A percentile compares a stretch with the other conserved stretches of the same genome.
Evolutionary conservation across 805 yeast genomes (phyloP).

Genomic region (Priceomyces fermenticarens): DNA sequence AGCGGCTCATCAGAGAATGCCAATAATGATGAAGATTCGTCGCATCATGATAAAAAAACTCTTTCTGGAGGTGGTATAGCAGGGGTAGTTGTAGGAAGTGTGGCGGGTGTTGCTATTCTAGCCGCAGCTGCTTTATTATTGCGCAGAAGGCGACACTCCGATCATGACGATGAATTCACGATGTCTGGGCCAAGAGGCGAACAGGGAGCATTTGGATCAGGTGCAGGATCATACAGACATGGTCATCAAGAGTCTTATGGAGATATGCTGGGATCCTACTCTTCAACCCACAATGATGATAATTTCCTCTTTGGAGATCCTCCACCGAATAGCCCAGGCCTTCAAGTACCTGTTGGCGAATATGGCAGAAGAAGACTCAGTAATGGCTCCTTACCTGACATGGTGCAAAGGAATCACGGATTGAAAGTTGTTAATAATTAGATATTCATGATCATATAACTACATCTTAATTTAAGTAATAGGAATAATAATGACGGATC

Average conservation of each 20-base stretch:
- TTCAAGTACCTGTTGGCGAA: slow-evolving; percentile 19
- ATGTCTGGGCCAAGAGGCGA: slow-evolving; percentile 25
- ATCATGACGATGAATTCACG: slow-evolving; percentile 37
- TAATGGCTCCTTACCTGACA: slow-evolving; percentile 55
- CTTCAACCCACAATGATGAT: slow-evolving; percentile 18
- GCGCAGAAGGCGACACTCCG: slow-evolving; percentile 39
- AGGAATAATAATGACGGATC: too few relatives aligned
- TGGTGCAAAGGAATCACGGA: slow-evolving; percentile 40
- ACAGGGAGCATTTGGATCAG: slow-evolving; percentile 8
- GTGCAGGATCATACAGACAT: slow-evolving; percentile 20
- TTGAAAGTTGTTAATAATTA: slow-evolving; percentile 48
- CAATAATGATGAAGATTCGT: slow-evolving; percentile 12
- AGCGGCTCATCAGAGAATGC: neutral
- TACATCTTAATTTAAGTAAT: too few relatives aligned
- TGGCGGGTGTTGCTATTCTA: slow-evolving; percentile 35
- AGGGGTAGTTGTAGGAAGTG: slow-evolving; percentile 41
- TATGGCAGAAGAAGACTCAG: slow-evolving; percentile 50
- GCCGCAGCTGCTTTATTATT: slow-evolving; percentile 37
- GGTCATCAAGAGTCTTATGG: slow-evolving; percentile 9
- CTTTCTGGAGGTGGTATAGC: slow-evolving; percentile 41
- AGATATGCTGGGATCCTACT: slow-evolving; percentile 15
- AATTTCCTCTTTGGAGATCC: slow-evolving; percentile 14
- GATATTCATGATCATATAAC: neutral
- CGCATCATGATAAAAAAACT: slow-evolving; percentile 7
- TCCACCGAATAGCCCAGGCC: slow-evolving; percentile 10